A percentile compares a stretch with the other conserved stretches of the same genome.
Conservation (phyloP, 495 filamentous ascomycete genomes). For the Bacidia rubella region DNA sequence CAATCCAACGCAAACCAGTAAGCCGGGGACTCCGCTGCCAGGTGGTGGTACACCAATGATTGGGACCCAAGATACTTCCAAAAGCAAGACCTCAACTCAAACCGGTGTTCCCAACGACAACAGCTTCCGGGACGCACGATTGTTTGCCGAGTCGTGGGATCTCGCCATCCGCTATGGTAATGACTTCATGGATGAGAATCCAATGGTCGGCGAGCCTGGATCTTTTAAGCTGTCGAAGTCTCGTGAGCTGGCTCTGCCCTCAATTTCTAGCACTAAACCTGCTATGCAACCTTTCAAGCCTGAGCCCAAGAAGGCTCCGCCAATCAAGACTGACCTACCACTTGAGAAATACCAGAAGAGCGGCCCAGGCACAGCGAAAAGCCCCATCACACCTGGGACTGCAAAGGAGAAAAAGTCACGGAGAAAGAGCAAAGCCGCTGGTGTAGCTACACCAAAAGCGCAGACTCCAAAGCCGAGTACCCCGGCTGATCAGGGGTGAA, state of each 20-base stretch:
- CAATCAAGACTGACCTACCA: slow-evolving; percentile 11
- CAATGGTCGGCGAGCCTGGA: slow-evolving; percentile 72
- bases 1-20: slow-evolving; percentile 31
- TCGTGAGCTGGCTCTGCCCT: slow-evolving; percentile 19
- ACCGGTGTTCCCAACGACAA: slow-evolving; percentile 15
- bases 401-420: slow-evolving; percentile 18
- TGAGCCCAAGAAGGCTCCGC: slow-evolving; percentile 9
- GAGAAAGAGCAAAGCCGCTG: slow-evolving; percentile 19
- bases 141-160: slow-evolving; percentile 53
- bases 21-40: slow-evolving; percentile 49
- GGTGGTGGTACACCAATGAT: slow-evolving; percentile 29
- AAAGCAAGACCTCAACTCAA: slow-evolving; percentile 17
- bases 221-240: slow-evolving; percentile 59
- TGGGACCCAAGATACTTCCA: slow-evolving; percentile 24
- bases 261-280: slow-evolving; percentile 5
- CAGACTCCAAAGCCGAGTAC: slow-evolving; percentile 8
- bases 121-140: slow-evolving; percentile 34
- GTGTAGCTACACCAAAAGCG: slow-evolving; percentile 14
- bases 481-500: slow-evolving; percentile 3
- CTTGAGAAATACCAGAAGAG: slow-evolving; percentile 1
- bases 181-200: slow-evolving; percentile 88
- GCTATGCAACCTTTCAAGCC: slow-evolving; percentile 6
- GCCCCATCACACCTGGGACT: slow-evolving; percentile 11
- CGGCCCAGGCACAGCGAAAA: slow-evolving; percentile 13
- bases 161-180: slow-evolving; percentile 51